phyloP scores from a whole-genome alignment of 2,329 filamentous ascomycete genomes.

The Calonectria crousiana region DNA sequence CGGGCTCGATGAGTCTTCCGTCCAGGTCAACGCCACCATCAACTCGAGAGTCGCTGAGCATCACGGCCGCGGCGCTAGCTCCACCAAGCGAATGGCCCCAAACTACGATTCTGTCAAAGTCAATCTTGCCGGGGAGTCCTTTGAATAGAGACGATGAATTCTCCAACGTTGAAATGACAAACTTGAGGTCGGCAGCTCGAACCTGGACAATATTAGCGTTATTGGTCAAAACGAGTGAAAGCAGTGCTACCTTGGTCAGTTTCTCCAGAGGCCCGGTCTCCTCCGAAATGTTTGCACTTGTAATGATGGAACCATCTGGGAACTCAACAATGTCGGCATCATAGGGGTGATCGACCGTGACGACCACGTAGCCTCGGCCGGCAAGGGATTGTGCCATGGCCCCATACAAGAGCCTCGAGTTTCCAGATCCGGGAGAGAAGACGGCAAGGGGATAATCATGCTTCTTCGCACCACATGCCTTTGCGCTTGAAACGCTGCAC shows the following conservation, averaged over 20 bases:
- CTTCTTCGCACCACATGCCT: slow-evolving; percentile 27
- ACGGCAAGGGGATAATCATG: slow-evolving; percentile 47
- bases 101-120: slow-evolving; percentile 47
- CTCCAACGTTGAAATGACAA: slow-evolving; percentile 50
- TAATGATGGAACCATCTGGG: slow-evolving; percentile 53
- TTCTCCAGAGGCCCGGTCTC: slow-evolving; percentile 25
- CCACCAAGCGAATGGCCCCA: slow-evolving; percentile 57
- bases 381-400: slow-evolving; percentile 59
- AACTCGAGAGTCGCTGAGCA: slow-evolving; percentile 48
- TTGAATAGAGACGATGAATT: slow-evolving; percentile 30
- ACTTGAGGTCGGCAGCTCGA: slow-evolving; percentile 51
- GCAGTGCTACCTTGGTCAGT: slow-evolving; percentile 30
- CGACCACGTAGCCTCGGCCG: slow-evolving; percentile 58
- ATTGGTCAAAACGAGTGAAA: rapidly evolving
- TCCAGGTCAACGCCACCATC: slow-evolving; percentile 56
- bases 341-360: slow-evolving; percentile 63
- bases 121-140: slow-evolving; percentile 39
- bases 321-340: slow-evolving; percentile 60
- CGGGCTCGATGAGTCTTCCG: slow-evolving; percentile 50
- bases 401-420: slow-evolving; percentile 57
- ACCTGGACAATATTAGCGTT: slow-evolving; percentile 37
- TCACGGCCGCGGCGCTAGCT: slow-evolving; percentile 50
- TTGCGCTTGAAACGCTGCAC: slow-evolving; percentile 36
- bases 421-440: slow-evolving; percentile 59
- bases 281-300: slow-evolving; percentile 29